These are phyloP conservation scores for Entomortierella parvispora DNA, from an alignment of 192 early-diverging fungal species.

Conservation along the genomic window DNA sequence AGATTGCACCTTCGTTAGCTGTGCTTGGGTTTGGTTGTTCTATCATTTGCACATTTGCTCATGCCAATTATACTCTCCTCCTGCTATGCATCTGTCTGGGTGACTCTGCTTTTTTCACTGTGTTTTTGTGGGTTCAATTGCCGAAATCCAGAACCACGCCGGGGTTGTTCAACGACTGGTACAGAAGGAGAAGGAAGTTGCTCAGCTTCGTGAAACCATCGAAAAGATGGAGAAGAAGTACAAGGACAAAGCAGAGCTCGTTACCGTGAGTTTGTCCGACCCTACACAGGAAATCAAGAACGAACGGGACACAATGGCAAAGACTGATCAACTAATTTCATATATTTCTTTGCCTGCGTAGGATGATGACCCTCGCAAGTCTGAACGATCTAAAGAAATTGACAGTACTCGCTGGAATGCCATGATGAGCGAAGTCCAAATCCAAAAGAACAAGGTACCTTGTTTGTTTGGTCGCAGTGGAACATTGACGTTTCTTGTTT, in stretches of 20 bases:
- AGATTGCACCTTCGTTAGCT: not conserved
- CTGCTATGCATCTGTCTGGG: no score
- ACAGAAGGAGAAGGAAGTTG: slow-evolving; percentile 50
- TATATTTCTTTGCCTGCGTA: no score
- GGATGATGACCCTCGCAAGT: slow-evolving; percentile 49
- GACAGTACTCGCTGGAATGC: slow-evolving; percentile 49
- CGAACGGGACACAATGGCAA: no score
- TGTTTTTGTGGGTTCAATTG: not conserved
- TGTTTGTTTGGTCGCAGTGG: no score
- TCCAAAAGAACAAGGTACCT: slow-evolving; percentile 51
- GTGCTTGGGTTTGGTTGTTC: not conserved
- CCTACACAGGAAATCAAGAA: not conserved
- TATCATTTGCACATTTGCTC: no score
- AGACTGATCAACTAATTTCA: no score
- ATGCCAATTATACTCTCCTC: no score
- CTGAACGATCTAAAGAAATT: slow-evolving; percentile 48
- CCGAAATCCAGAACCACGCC: slow-evolving; percentile 34
- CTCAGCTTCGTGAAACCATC: slow-evolving; percentile 47
- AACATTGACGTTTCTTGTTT: no score
- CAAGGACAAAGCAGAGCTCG: slow-evolving; percentile 50
- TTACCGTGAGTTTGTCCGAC: slow-evolving; percentile 35
- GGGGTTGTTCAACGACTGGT: slow-evolving; percentile 51
- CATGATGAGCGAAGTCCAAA: slow-evolving; percentile 45
- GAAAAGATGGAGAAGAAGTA: slow-evolving; percentile 51
- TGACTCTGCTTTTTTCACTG: not conserved